Evolutionary conservation across 441 rosid species (phyloP), one percentile per base, ranked within the genome.

Genomic region (Sinapis alba): DNA sequence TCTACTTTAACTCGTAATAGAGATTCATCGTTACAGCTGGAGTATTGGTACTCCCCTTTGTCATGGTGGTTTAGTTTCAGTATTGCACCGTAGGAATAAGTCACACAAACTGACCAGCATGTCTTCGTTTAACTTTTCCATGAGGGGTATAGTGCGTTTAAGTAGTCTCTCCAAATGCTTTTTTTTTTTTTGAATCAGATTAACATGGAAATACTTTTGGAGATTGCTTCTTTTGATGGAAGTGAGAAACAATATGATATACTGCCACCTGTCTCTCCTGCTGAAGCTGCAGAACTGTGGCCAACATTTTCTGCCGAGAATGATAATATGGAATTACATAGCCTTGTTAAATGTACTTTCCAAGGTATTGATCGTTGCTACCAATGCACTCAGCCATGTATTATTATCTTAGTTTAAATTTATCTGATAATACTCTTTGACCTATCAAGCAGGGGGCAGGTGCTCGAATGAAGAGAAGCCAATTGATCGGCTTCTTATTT

Each of bases 391-490:
- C 43, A 27, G 58, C 45, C 34, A 69, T 75, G 30, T 60, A 7
- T 47, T 21, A 19, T 50, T 65, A 79, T 57, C 19, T 26, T 60
- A 7, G 38, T 36, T 61, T 20, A 62, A 19, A 27, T 77, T 72
- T 15, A 58, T 59, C 77, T 72, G 63, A 77, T 60, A 45, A 13
- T 66, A 47, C 47, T 9, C 12, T 69, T 20, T 54, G 66, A 69
- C 76, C 47, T 32, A 66, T 64, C 71, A 54, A 74, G 66, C 83
- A 84, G 98, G 94, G 63, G 73, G 85, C 58, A 80, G 82, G 84
- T 93, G 98, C 87, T 83, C 88, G 50, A 85, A 76, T 76, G 95
- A 83, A 83, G 98, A 92, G 87, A 97, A 88, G 76, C 86, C 90
- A 32, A 88, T 82, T 84, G 93, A 90, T 75, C 88, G 80, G 73